phyloP scores from a whole-genome alignment of 257 asterid genomes.

The Solanum pinnatisectum region DNA sequence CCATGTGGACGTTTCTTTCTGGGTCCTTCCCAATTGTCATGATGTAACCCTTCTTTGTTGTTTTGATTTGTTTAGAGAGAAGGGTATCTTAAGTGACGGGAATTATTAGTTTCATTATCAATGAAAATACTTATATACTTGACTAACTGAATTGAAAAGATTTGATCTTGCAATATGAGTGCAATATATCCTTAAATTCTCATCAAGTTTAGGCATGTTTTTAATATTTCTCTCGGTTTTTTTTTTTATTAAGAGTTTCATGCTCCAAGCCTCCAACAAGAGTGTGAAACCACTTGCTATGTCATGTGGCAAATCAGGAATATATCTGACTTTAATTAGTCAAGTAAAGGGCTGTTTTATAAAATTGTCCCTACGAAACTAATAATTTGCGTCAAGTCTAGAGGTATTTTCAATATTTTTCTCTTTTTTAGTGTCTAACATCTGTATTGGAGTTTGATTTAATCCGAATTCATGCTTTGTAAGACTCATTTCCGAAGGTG shows the following conservation, averaged over 20 bases:
- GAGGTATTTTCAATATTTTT: no score
- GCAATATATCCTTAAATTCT: accelerated
- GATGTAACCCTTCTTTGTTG: neutral
- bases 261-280: no score
- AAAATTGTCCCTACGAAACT: no score
- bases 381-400: no score
- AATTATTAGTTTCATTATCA: no score
- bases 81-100: accelerated
- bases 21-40: neutral
- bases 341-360: neutral
- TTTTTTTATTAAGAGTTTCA: no score
- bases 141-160: accelerated
- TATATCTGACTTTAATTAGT: no score
- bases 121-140: accelerated
- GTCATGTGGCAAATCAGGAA: no score
- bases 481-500: no score
- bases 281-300: neutral
- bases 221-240: accelerated
- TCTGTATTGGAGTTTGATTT: no score
- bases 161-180: neutral
- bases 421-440: no score
- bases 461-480: no score
- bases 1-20: neutral
- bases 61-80: neutral
- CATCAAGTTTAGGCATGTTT: accelerated